Conservation (phyloP, 176 grass and related monocot species). For the Avena atlantica region DNA sequence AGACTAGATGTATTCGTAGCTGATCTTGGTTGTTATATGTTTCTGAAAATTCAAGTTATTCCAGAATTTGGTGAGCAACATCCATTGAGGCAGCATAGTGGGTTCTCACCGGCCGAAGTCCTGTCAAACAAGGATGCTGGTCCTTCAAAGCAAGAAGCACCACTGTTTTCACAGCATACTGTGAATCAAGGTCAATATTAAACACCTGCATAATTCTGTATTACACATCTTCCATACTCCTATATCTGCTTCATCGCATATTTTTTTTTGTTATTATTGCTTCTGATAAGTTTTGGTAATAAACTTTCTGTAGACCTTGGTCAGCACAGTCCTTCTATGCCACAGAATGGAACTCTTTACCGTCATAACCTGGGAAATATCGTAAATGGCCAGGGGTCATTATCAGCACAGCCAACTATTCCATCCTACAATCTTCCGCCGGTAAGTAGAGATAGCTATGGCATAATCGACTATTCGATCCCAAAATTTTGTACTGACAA, state of each 20-base stretch:
- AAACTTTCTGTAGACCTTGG: background rate
- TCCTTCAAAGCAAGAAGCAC: background rate
- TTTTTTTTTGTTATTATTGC: background rate
- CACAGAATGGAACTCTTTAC: background rate
- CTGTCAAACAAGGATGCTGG: background rate
- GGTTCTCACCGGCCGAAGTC: background rate
- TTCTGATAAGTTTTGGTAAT: background rate
- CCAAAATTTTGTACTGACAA: background rate
- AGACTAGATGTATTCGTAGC: too few species aligned
- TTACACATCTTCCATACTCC: background rate
- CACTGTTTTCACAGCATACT: background rate
- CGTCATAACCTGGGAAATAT: background rate
- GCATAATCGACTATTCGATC: background rate
- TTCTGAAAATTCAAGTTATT: background rate
- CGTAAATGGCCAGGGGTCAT: background rate
- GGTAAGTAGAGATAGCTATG: background rate
- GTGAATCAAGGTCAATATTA: conserved; percentile 1
- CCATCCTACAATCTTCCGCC: background rate
- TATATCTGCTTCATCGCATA: background rate
- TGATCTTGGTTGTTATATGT: background rate
- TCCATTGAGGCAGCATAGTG: background rate
- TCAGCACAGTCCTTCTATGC: background rate
- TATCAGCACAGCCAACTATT: too few species aligned
- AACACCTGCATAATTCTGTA: background rate
- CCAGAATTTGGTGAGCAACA: background rate